Evolutionary conservation across 371 early-diverging fungal species (phyloP).

Genomic region (Mortierella sp.): DNA sequence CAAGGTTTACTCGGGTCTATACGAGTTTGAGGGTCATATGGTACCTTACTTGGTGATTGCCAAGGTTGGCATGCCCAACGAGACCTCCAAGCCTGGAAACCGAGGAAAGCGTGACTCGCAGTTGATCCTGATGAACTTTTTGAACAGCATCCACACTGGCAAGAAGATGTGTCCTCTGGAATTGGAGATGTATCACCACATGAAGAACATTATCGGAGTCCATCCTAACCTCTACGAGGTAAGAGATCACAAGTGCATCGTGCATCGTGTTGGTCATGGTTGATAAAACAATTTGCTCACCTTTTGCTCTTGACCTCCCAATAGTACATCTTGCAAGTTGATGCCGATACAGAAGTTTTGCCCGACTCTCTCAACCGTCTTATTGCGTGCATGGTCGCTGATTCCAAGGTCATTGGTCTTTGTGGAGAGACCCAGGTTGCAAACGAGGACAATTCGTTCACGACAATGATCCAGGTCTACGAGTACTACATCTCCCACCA

Average conservation of each 20-base stretch:
- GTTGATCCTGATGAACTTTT: slow-evolving; percentile 97
- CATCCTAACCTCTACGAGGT: slow-evolving; percentile 86
- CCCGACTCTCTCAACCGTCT: slow-evolving; percentile 89
- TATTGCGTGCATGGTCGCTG: slow-evolving; percentile 86
- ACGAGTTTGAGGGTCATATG: slow-evolving; percentile 87
- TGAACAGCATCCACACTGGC: slow-evolving; percentile 95
- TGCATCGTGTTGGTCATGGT: too few relatives aligned
- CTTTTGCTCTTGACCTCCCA: slow-evolving; percentile 21
- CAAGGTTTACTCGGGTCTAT: slow-evolving; percentile 98
- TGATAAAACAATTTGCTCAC: too few relatives aligned
- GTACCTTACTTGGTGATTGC: slow-evolving; percentile 96
- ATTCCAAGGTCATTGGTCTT: slow-evolving; percentile 89
- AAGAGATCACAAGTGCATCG: too few relatives aligned
- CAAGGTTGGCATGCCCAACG: slow-evolving; percentile 89
- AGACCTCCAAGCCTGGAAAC: slow-evolving; percentile 89
- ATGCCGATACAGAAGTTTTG: slow-evolving; percentile 95
- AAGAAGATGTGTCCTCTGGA: slow-evolving; percentile 91
- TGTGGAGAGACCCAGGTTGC: slow-evolving; percentile 94
- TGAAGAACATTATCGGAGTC: slow-evolving; percentile 93
- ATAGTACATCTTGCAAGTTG: slow-evolving; percentile 90
- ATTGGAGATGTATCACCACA: slow-evolving; percentile 91
- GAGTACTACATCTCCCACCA: slow-evolving; percentile 99
- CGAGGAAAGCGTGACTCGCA: slow-evolving; percentile 99
- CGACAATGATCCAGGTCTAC: slow-evolving; percentile 99
- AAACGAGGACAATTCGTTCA: slow-evolving; percentile 91